Evolutionary conservation across 208 protist genomes (phyloP), one percentile per base, ranked within the genome.

Genomic region (Wallacemonas sp.): DNA sequence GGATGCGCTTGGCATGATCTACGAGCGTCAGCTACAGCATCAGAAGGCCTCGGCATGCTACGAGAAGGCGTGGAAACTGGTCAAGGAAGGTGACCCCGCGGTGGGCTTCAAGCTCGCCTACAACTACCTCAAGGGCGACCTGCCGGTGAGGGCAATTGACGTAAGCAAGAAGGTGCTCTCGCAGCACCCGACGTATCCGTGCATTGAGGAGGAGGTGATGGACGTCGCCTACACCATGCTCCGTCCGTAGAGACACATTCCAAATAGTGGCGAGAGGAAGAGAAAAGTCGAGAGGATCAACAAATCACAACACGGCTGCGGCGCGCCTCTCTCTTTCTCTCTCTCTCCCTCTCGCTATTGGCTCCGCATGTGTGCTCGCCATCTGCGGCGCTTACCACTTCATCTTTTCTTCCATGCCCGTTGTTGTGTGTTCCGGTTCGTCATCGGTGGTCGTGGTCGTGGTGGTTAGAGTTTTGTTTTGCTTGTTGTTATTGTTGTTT

Each of bases 71-170:
- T 99, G 97, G 97, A 67, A 88, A 42, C 73, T 97, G 39, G 57
- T 90, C 50, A 83, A 90, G 67, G 93, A 97, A 59, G 72, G 61
- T 2, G 79, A 94, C 63, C 91, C 92, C 12, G 71, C 61, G 1
- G 76, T 98, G 26, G 97, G 97, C n/a, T 98, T 93, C 87, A 98
- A 97, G 58, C 83, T 99, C 6, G 95, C 95, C 26, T 98, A 98
- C 78, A 98, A 98, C 79, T 97, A 95, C 66, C 83, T 98, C 58
- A 98, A 98, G 73, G 93, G 92, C 44, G 85, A 87, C 52, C 77
- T 89, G 36, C 85, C 89, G 22, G 81, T 98, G 46, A 79, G 96
- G 57, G 91, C 92, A 12, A 98, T 99, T 78, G 92, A 98, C 41
- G 84, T 98, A 27, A 94, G 95, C 70, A 85, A 95, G 53, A 85